Evolutionary conservation across 1,139 yeast genomes (phyloP), one percentile per base, ranked within the genome.

Genomic region (Nakaseomyces sp.): DNA sequence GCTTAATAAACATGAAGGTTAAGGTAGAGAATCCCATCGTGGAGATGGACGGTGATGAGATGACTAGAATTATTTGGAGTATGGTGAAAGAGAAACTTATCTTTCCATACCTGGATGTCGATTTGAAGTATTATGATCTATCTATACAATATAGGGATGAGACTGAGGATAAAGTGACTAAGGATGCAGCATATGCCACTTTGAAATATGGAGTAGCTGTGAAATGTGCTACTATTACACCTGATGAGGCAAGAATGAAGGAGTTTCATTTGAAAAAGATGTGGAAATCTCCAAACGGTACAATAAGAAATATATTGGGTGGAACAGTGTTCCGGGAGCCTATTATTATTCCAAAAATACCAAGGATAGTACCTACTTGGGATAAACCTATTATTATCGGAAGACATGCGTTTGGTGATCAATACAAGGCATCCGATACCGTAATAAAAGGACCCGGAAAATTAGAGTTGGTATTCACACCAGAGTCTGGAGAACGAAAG

Each of bases 231-330:
- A 89, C 97, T 46, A 89, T 89, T 65, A 89, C 97, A n/a, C 97
- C 97, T 7, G 97, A 89, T 65, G 97, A 89, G 71, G 89, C 84
- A 37, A 79, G 97, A 58, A 96, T 89, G 45, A 70, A 85, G 66
- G 97, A 89, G 69, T 89, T 87, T 66, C 70, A 74, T 50, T 76
- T 89, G 66, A 88, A 88, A 70, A 82, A 88, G 67, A 89, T 89
- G 97, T 89, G 96, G 96, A 75, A 84, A 46, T 86, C 96, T 19
- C 97, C 97, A 53, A 89, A 89, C 67, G 97, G 97, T 55, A 89
- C 97, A 40, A 85, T 89, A 64, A 79, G 97, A 68, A 89, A 89
- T 69, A 82, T 89, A 54, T 73, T 89, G 52, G 95, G 95, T 42
- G 97, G 97, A 52, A 89, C 97, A 25, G 96, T 89, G 38, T 89